Evolutionary conservation across 805 yeast genomes (phyloP), one percentile per base, ranked within the genome.

Genomic region (Metschnikowia aberdeeniae): DNA sequence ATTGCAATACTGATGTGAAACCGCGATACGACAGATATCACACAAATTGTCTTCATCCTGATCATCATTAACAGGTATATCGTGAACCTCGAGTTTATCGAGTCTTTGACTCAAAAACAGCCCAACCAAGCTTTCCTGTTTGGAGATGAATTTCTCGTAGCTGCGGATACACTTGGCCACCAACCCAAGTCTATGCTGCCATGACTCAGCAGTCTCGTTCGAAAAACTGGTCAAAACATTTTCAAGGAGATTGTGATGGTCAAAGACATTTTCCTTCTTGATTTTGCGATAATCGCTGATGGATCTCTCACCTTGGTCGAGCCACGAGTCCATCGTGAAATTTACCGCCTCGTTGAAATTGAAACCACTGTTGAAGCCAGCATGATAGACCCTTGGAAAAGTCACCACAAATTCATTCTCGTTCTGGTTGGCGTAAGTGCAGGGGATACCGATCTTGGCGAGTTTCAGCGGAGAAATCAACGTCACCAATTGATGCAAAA

Each of bases 401-500:
- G 76, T 72, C 11, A 72, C 58, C 10, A 72, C 65, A 49, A 68
- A 68, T 52, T 72, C 76, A 41, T 87, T 87, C 1, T 92, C 83
- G 11, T 77, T 65, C 59, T 89, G 97, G 51, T 86, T 78, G 1
- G 86, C 86, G 51, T 68, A 68, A 36, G 66, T 73, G 28, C 77
- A 67, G 24, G 66, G 66, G 20, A 78, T 68, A 0, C 76, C 79
- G 36, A 72, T 67, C 36, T 76, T 63, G 1, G 61, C 54, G 9
- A 80, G 59, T 32, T 72, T 70, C 48, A 74, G 75, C 0, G 97
- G 97, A 5, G 93, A 82, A 2, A 89, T 61, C 56, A 89, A 72
- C 0, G 96, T 84, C 8, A 87, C 86, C 39, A 92, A 67, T 62
- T 90, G 97, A 65, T 88, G 96, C 42, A 90, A 67, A 49, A 92